A percentile compares a stretch with the other conserved stretches of the same genome.
phyloP scores from a whole-genome alignment of 169 alveolate genomes.

The Hammondia hammondi region DNA sequence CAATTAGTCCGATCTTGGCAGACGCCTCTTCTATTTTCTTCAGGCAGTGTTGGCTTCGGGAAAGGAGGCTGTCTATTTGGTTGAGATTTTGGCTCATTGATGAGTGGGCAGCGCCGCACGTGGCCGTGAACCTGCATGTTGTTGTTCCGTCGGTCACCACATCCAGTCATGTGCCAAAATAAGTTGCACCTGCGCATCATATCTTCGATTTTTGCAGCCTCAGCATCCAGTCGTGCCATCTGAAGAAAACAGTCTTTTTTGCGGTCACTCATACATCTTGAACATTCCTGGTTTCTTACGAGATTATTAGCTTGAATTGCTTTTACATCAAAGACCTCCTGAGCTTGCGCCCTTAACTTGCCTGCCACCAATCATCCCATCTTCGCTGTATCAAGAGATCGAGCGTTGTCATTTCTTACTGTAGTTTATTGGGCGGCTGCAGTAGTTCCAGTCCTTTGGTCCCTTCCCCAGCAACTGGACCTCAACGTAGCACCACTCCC shows the following conservation, averaged over 20 bases:
- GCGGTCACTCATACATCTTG: background rate
- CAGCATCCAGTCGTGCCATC: constrained; percentile 45
- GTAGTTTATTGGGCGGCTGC: constrained; percentile 56
- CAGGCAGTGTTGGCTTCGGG: constrained; percentile 54
- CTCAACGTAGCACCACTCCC: constrained; percentile 93
- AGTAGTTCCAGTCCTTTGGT: constrained; percentile 85
- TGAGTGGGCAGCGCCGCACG: constrained; percentile 40
- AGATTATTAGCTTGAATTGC: background rate
- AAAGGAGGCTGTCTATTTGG: background rate
- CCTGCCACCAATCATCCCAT: background rate
- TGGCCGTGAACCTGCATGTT: constrained; percentile 46
- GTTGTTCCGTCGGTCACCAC: background rate
- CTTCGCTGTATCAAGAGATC: background rate
- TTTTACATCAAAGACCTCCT: background rate
- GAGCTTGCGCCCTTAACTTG: background rate
- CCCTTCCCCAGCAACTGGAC: constrained; percentile 92
- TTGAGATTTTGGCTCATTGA: constrained; percentile 37
- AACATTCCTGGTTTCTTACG: background rate
- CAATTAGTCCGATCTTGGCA: background rate
- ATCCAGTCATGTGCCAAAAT: background rate
- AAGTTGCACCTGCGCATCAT: background rate
- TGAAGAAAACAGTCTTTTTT: background rate
- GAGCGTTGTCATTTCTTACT: background rate
- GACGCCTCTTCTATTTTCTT: constrained; percentile 20
- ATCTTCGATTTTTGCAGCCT: constrained; percentile 28